Percentiles rank a stretch among this genome's conserved stretches.
Evolutionary conservation across 2,329 filamentous ascomycete genomes (phyloP).

Genomic region (Rhynchosporium agropyri): DNA sequence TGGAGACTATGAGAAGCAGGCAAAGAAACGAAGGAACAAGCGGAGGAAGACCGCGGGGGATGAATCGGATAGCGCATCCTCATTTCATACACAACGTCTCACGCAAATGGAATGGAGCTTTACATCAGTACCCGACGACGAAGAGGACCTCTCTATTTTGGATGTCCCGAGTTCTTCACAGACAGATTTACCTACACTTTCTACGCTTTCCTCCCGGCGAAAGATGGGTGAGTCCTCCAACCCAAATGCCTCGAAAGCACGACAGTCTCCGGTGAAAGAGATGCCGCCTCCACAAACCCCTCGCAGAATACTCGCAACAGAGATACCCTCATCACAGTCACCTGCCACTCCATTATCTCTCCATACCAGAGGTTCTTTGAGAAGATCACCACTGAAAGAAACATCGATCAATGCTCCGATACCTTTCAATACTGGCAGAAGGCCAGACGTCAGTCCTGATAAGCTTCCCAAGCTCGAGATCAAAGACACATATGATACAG

Average conservation of each 20-base stretch:
- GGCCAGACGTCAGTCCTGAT: constrained; percentile 20
- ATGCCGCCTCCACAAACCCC: constrained; percentile 39
- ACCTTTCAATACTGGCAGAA: constrained; percentile 30
- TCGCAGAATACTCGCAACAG: constrained; percentile 25
- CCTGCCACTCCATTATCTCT: constrained; percentile 39
- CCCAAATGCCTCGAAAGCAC: constrained; percentile 9
- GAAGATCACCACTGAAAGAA: constrained; percentile 32
- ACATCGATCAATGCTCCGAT: constrained; percentile 35
- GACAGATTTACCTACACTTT: constrained; percentile 8
- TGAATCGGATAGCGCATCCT: constrained; percentile 21
- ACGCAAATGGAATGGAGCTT: constrained; percentile 39
- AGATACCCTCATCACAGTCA: constrained; percentile 43
- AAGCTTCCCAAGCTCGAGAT: constrained; percentile 35
- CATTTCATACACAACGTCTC: constrained; percentile 38
- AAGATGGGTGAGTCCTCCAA: constrained; percentile 11
- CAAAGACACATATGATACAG: constrained; percentile 36
- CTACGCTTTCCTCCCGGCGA: constrained; percentile 3
- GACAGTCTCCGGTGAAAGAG: constrained; percentile 4
- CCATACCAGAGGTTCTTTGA: constrained; percentile 27
- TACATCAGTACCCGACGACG: constrained; percentile 23
- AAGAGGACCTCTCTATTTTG: constrained; percentile 26
- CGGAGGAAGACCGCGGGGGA: constrained; percentile 35
- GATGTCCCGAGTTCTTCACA: constrained; percentile 32
- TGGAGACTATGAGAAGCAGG: constrained; percentile 26
- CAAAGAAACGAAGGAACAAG: constrained; percentile 30